Evolutionary conservation across 306 rosid species (phyloP).

Genomic region (Ziziphus jujuba): DNA sequence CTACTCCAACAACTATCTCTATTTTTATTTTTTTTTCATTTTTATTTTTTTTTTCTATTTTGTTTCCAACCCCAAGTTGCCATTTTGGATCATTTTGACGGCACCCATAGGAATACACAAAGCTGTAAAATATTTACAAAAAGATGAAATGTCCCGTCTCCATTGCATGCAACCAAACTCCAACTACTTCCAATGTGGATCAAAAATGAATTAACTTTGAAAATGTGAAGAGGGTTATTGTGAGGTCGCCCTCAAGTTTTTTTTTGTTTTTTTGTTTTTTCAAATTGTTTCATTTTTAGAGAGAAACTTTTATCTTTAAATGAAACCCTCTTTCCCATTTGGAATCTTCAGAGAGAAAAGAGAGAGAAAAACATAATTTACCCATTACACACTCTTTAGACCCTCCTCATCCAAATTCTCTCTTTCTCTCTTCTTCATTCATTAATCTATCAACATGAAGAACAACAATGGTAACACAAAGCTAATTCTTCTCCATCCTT

Average conservation of each 20-base stretch:
- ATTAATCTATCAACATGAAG: slow-evolving; percentile 49
- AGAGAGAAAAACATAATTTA: background rate
- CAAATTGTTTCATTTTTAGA: slow-evolving; percentile 42
- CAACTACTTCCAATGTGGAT: slow-evolving; percentile 4
- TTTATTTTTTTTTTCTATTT: background rate
- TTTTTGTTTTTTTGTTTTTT: background rate
- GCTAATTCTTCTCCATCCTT: slow-evolving; percentile 95
- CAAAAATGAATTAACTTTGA: background rate
- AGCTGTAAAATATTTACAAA: slow-evolving; percentile 2
- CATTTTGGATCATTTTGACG: background rate
- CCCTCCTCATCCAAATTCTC: slow-evolving; percentile 12
- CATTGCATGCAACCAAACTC: slow-evolving; percentile 14
- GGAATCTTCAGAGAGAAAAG: background rate
- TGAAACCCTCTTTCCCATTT: slow-evolving; percentile 35
- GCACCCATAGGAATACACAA: background rate
- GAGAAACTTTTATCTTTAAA: slow-evolving; percentile 46
- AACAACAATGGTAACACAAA: slow-evolving; percentile 68
- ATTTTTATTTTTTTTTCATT: background rate
- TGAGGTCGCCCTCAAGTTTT: slow-evolving; percentile 46
- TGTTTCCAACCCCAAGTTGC: background rate
- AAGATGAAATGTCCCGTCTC: slow-evolving; percentile 23
- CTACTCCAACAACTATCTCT: slow-evolving; percentile 41
- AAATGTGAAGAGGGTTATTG: slow-evolving; percentile 31
- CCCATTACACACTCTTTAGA: background rate
- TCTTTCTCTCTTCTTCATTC: background rate